Evolutionary conservation across 2,329 filamentous ascomycete genomes (phyloP).

Genomic region (Verticillium nonalfalfae): DNA sequence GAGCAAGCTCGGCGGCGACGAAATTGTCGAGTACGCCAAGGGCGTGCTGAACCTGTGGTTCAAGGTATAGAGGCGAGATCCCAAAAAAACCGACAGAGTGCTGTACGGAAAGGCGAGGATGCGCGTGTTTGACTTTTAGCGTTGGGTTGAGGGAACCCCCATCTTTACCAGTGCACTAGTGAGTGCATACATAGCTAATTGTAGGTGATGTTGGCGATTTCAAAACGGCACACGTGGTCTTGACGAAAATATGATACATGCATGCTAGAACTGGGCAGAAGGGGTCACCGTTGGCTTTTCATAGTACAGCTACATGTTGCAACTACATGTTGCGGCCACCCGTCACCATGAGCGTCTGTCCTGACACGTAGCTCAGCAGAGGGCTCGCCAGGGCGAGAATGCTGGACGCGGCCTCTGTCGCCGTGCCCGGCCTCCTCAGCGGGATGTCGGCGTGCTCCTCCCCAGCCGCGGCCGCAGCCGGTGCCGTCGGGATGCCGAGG

Average conservation of each 20-base stretch:
- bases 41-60: constrained; percentile 72
- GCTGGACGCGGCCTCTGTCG: constrained; percentile 73
- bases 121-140: constrained; percentile 6
- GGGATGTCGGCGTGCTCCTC: constrained; percentile 64
- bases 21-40: constrained; percentile 96
- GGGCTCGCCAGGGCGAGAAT: constrained; percentile 77
- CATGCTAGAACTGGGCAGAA: too few relatives aligned
- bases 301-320: not conserved
- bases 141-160: constrained; percentile 7
- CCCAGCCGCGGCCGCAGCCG: constrained; percentile 36
- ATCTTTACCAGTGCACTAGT: not conserved
- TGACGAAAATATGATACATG: too few relatives aligned
- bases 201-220: not conserved
- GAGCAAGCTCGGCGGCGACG: constrained; percentile 87
- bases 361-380: constrained; percentile 76
- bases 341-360: constrained; percentile 82
- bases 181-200: not conserved
- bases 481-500: constrained; percentile 62
- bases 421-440: constrained; percentile 66
- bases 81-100: too few relatives aligned
- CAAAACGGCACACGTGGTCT: not conserved
- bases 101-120: not conserved
- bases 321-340: constrained; percentile 60
- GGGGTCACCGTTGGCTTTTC: too few relatives aligned
- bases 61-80: constrained; percentile 51